Percentiles rank a stretch among this genome's conserved stretches.
These are phyloP conservation scores for Leishmania tarentolae DNA, from an alignment of 208 protist genomes.

Conservation along the genomic window DNA sequence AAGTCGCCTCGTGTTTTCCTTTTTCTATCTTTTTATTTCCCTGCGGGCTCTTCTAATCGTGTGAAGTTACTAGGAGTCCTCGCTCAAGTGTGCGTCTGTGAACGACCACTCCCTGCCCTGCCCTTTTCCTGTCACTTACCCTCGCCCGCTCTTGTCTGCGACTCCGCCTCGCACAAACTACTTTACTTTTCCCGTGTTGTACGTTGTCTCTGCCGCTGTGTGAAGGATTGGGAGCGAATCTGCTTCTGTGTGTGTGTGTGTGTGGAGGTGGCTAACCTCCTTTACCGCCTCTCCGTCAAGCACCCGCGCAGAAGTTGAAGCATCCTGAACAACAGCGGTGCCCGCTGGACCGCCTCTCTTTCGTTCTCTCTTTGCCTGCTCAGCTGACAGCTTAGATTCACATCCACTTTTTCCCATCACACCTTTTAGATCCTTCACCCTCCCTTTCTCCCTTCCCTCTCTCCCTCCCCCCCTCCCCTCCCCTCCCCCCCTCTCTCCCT, in stretches of 20 bases:
- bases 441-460: not conserved
- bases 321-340: not conserved
- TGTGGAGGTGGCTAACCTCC: not conserved
- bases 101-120: not conserved
- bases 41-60: not conserved
- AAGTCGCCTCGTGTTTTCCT: not conserved
- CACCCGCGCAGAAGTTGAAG: not conserved
- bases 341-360: not conserved
- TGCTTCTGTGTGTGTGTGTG: not conserved
- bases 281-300: not conserved
- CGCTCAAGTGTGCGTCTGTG: not conserved
- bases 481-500: not conserved
- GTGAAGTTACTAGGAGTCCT: not conserved
- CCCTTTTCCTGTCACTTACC: not conserved
- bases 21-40: not conserved
- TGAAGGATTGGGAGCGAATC: not conserved
- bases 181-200: not conserved
- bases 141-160: not conserved
- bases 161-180: not conserved
- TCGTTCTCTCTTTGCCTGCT: not conserved
- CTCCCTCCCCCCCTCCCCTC: not conserved
- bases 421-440: constrained; percentile 6
- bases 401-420: not conserved
- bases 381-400: not conserved
- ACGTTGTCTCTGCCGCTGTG: not conserved